Conservation (phyloP, 208 protist species). For the Leishmania martiniquensis region DNA sequence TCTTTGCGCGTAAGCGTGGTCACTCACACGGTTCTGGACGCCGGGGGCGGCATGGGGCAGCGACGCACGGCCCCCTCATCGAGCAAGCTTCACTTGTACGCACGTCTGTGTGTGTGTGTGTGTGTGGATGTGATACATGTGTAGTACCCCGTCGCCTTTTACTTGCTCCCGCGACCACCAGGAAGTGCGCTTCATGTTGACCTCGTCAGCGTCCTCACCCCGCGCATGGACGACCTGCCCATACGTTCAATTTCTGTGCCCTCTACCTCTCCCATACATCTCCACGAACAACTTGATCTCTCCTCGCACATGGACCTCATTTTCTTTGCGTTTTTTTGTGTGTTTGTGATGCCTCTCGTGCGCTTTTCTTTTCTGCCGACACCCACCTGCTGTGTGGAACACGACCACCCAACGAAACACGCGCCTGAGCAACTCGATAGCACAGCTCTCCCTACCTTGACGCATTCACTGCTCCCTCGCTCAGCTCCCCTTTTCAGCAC, state of each 20-base stretch:
- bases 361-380: neutral
- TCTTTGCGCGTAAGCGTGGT: neutral
- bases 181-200: neutral
- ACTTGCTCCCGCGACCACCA: too few species aligned
- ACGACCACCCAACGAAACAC: neutral
- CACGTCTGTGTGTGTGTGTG: neutral
- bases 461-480: neutral
- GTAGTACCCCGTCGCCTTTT: too few species aligned
- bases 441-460: too few species aligned
- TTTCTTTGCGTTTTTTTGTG: neutral
- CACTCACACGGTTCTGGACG: neutral
- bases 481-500: too few species aligned
- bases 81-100: neutral
- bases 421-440: too few species aligned
- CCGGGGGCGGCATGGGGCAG: neutral
- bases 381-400: neutral
- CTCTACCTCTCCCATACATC: too few species aligned
- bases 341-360: neutral
- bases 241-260: neutral
- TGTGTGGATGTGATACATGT: neutral
- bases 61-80: neutral
- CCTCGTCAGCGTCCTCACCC: neutral
- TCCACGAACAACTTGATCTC: too few species aligned
- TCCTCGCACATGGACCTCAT: too few species aligned
- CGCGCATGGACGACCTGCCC: neutral